phyloP scores from a whole-genome alignment of 352 stramenopile genomes.

The Blastocystis sp. region DNA sequence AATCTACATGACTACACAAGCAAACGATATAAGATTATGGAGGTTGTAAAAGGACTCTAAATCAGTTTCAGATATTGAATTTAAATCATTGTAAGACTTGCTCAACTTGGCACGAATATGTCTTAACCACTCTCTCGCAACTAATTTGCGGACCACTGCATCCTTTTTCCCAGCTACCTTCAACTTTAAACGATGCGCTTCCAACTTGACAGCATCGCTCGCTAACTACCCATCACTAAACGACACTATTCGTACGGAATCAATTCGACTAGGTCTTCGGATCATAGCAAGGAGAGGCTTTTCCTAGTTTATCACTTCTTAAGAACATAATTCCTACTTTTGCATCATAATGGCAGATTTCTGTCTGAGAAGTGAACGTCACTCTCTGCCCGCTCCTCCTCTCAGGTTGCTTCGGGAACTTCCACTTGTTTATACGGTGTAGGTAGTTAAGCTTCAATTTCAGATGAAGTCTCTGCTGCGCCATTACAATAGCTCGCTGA shows the following conservation, averaged over 20 bases:
- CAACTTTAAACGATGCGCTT: neutral
- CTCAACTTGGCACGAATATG: neutral
- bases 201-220: neutral
- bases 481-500: neutral
- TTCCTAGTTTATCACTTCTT: neutral
- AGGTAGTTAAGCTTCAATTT: neutral
- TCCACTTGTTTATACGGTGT: neutral
- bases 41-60: slow-evolving; percentile 7
- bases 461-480: neutral
- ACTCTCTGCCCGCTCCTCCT: neutral
- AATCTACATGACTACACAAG: neutral
- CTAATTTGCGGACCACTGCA: neutral
- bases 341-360: neutral
- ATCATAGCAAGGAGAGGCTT: neutral
- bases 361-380: neutral
- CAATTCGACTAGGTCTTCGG: neutral
- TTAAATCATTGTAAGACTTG: neutral
- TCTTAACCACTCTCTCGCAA: neutral
- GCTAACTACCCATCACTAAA: neutral
- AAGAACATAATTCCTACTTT: neutral
- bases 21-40: neutral
- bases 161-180: neutral
- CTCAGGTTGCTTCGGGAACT: neutral
- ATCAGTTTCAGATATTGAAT: neutral
- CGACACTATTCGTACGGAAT: neutral